A percentile compares a stretch with the other conserved stretches of the same genome.
phyloP scores from a whole-genome alignment of 768 basidiomycete species.

The Cystobasidium onofrii region DNA sequence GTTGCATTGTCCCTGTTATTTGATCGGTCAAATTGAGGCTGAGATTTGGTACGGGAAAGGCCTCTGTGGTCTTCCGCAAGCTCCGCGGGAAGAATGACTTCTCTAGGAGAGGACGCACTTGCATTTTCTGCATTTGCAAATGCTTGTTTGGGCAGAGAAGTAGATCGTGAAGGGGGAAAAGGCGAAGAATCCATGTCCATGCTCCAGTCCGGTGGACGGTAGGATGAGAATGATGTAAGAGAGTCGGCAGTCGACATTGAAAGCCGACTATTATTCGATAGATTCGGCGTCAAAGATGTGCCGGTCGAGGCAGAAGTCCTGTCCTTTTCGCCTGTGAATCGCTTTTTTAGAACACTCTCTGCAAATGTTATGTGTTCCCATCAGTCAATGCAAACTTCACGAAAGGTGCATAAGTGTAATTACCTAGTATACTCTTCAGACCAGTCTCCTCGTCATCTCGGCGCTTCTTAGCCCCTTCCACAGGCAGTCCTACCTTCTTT shows the following conservation, averaged over 20 bases:
- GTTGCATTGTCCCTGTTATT: neutral
- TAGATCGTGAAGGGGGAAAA: neutral
- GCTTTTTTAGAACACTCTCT: conserved; percentile 14
- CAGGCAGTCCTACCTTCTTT: conserved; percentile 13
- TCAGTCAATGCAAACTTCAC: neutral
- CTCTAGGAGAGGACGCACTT: neutral
- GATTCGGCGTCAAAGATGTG: neutral
- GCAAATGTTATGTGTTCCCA: no score
- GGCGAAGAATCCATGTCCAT: neutral
- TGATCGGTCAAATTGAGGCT: neutral
- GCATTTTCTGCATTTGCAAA: neutral
- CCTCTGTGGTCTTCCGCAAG: neutral
- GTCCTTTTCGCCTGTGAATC: conserved; percentile 5
- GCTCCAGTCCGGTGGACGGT: conserved; percentile 24
- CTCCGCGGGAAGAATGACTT: neutral
- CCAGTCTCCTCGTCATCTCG: conserved; percentile 14
- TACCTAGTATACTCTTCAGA: conserved; percentile 10
- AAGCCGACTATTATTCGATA: neutral
- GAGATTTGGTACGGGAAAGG: no score
- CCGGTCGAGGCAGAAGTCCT: neutral
- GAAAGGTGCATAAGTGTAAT: neutral
- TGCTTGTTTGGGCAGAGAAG: neutral
- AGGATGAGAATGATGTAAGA: conserved; percentile 21
- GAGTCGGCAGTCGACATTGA: conserved; percentile 16
- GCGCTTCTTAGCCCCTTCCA: conserved; percentile 7